Evolutionary conservation across 2,329 filamentous ascomycete genomes (phyloP), one percentile per base, ranked within the genome.

Genomic region (Diplodia intermedia): DNA sequence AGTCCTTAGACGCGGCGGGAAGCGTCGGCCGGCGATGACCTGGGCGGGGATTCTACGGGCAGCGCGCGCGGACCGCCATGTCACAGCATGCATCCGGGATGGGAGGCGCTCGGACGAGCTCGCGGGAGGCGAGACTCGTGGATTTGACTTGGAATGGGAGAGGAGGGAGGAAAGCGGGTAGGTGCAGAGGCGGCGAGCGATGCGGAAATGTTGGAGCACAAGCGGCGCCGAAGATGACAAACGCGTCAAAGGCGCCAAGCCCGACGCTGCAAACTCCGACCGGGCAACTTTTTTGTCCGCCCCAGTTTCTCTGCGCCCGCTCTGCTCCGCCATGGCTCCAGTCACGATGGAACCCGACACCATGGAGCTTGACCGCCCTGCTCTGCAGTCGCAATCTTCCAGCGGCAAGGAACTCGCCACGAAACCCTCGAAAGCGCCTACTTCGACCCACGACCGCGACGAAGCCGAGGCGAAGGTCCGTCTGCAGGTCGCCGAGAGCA

Each of bases 401-500:
- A 26, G 40, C 14, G 65, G 54, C 40, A 67, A 67, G 14, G 65
- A 60, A 15, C 14, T 67, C 31, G 65, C 65, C 40, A 20, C 33
- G 11, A 60, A 56, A 3, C 15, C 52, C 20, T 52, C 65, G 18
- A 67, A 55, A 49, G 55, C 66, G 9, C 47, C 47, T 29, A 43
- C 55, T 31, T 65, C 66, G n/a, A 65, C 66, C 26, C 57, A 62
- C 56, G 66, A 68, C 26, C 36, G 52, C 31, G 66, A 68, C 20
- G 57, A 52, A 29, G 75, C 74, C 68, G 77, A 78, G 62, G 71
- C 74, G 18, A 72, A 71, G 68, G 75, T 72, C 65, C 73, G 74
- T 33, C 71, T 74, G 47, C 82, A 73, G 73, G 75, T 72, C 69
- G 73, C 75, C 56, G 72, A 76, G 54, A 92, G 92, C 65, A 86